Conservation (phyloP, 306 rosid species). For the Vigna hirtella region DNA sequence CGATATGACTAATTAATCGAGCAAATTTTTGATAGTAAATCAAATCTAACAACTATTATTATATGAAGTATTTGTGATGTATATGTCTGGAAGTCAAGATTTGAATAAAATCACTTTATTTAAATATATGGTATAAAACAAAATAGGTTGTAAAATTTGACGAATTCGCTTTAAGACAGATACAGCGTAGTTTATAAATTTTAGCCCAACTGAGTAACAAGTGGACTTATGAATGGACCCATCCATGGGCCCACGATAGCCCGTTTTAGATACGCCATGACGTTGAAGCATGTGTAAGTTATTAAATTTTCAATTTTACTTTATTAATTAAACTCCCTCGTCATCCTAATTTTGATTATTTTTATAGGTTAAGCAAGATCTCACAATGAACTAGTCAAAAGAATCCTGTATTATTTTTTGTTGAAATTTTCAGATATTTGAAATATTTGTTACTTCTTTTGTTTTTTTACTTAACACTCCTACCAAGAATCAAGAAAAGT, state of each 20-base stretch:
- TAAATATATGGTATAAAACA: not conserved
- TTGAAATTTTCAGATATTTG: too few species aligned
- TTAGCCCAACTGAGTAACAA: not conserved
- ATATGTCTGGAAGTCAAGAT: constrained; percentile 26
- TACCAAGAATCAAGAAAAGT: too few species aligned
- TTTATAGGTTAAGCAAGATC: too few species aligned
- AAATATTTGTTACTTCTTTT: too few species aligned
- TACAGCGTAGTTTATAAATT: not conserved
- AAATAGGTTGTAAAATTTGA: not conserved
- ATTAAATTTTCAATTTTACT: too few species aligned
- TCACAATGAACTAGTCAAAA: too few species aligned
- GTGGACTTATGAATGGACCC: not conserved
- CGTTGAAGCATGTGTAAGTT: not conserved
- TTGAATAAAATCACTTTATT: not conserved
- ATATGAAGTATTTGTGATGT: not conserved
- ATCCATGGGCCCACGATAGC: not conserved
- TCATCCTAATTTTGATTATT: too few species aligned
- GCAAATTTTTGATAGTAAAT: not conserved
- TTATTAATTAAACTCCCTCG: not conserved
- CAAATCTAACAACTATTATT: not conserved
- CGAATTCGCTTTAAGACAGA: not conserved
- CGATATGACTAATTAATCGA: not conserved
- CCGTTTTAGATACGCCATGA: constrained; percentile 4
- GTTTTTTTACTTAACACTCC: too few species aligned
- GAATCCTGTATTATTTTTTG: too few species aligned